Percentiles rank a stretch among this genome's conserved stretches.
phyloP scores from a whole-genome alignment of 345 rosid genomes.

The Moringa oleifera region DNA sequence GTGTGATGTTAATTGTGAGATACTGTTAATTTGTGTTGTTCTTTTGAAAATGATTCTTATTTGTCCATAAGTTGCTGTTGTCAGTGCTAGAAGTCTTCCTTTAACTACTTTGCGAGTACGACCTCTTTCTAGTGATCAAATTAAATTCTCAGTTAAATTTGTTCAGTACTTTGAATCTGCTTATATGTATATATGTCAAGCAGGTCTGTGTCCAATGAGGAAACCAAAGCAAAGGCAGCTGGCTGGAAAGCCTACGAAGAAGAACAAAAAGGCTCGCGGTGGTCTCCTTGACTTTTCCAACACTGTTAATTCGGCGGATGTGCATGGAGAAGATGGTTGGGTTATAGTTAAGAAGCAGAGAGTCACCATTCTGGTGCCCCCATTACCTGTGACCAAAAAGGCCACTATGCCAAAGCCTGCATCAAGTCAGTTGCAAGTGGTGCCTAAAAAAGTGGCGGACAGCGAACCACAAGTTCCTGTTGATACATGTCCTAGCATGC shows the following conservation, averaged over 20 bases:
- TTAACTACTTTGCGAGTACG: not conserved
- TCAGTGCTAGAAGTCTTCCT: not conserved
- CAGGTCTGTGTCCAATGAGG: slow-evolving; percentile 30
- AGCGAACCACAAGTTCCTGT: slow-evolving; percentile 12
- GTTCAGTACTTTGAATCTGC: no score
- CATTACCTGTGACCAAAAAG: slow-evolving; percentile 28
- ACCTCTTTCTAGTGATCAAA: not conserved
- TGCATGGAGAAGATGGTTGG: slow-evolving; percentile 56
- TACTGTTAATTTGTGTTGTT: not conserved
- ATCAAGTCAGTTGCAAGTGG: slow-evolving; percentile 25
- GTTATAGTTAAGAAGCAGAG: slow-evolving; percentile 64
- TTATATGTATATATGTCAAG: not conserved
- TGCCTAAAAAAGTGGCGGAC: slow-evolving; percentile 16
- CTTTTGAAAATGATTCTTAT: no score
- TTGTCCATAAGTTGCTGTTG: not conserved
- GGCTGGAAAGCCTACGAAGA: slow-evolving; percentile 16
- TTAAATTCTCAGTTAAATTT: not conserved
- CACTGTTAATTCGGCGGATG: slow-evolving; percentile 22
- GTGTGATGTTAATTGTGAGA: not conserved
- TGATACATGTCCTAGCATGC: slow-evolving; percentile 18
- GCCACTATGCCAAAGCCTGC: slow-evolving; percentile 30
- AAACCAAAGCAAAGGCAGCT: slow-evolving; percentile 35
- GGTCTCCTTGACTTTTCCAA: slow-evolving; percentile 15
- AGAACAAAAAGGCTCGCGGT: slow-evolving; percentile 4
- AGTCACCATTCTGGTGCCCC: slow-evolving; percentile 61